Evolutionary conservation across 2,329 filamentous ascomycete species (phyloP).

Genomic region (Aplosporella prunicola): DNA sequence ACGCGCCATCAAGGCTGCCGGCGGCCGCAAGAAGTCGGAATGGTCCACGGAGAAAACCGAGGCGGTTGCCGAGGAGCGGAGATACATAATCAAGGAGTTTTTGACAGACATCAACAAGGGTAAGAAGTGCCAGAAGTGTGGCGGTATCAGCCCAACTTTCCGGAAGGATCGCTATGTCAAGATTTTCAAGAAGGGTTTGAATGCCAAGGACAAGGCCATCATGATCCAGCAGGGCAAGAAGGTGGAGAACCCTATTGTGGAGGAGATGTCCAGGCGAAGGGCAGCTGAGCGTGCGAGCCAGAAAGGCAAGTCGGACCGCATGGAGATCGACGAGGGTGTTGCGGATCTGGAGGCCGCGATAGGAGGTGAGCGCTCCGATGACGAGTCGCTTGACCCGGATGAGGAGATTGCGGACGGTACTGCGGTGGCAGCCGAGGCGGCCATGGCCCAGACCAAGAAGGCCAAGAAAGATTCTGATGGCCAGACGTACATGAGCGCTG

Average conservation of each 20-base stretch:
- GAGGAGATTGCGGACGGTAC: slow-evolving; percentile 21
- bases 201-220: slow-evolving; percentile 62
- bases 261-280: slow-evolving; percentile 4
- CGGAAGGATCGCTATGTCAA: slow-evolving; percentile 88
- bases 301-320: slow-evolving; percentile 36
- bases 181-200: slow-evolving; percentile 78
- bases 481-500: slow-evolving; percentile 71
- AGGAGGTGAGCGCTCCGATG: slow-evolving; percentile 22
- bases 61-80: slow-evolving; percentile 66
- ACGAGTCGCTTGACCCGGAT: slow-evolving; percentile 32
- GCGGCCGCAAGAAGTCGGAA: slow-evolving; percentile 33
- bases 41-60: slow-evolving; percentile 63
- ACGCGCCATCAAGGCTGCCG: slow-evolving; percentile 55
- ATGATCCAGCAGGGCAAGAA: slow-evolving; percentile 65
- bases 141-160: slow-evolving; percentile 68
- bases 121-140: slow-evolving; percentile 60
- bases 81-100: slow-evolving; percentile 71
- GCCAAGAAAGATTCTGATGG: slow-evolving; percentile 32
- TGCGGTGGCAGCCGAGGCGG: slow-evolving; percentile 16
- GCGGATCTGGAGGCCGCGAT: slow-evolving; percentile 45
- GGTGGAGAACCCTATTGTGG: slow-evolving; percentile 55
- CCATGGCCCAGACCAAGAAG: slow-evolving; percentile 27
- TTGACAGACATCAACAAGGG: slow-evolving; percentile 60
- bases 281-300: slow-evolving; percentile 26
- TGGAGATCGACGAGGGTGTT: slow-evolving; percentile 58